A percentile compares a stretch with the other conserved stretches of the same genome.
Conservation (phyloP, 495 filamentous ascomycete genomes). For the Xylaria cubensis region DNA sequence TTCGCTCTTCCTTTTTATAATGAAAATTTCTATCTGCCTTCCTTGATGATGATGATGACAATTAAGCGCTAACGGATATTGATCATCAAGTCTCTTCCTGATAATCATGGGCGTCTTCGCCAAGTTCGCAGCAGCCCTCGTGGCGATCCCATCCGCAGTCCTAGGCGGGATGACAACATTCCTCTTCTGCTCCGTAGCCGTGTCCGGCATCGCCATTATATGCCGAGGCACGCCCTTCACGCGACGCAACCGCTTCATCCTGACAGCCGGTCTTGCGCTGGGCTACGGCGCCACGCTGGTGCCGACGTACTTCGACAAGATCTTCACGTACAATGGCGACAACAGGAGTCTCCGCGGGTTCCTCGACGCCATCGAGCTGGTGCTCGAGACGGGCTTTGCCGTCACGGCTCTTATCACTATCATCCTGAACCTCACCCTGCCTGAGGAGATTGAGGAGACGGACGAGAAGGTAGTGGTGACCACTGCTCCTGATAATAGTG, state of each 20-base stretch:
- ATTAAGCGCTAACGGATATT: background rate
- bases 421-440: conserved; percentile 74
- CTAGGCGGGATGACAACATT: conserved; percentile 95
- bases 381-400: conserved; percentile 82
- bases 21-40: background rate
- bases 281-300: conserved; percentile 86
- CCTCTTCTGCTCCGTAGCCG: conserved; percentile 82
- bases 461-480: conserved; percentile 34
- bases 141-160: conserved; percentile 80
- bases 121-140: conserved; percentile 89
- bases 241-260: conserved; percentile 85
- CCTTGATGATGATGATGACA: background rate
- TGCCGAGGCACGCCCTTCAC: conserved; percentile 75
- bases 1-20: background rate
- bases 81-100: conserved; percentile 69
- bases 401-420: conserved; percentile 75
- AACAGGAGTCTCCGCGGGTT: conserved; percentile 78
- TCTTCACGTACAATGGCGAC: conserved; percentile 75
- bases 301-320: conserved; percentile 74
- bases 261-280: conserved; percentile 77
- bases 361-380: conserved; percentile 79
- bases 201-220: conserved; percentile 88
- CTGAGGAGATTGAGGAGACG: conserved; percentile 70
- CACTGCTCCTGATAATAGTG: conserved; percentile 14
- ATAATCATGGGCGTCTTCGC: conserved; percentile 89